Percentiles rank a stretch among this genome's conserved stretches.
phyloP scores from a whole-genome alignment of 257 asterid genomes.

The Nicotiana tomentosiformis region DNA sequence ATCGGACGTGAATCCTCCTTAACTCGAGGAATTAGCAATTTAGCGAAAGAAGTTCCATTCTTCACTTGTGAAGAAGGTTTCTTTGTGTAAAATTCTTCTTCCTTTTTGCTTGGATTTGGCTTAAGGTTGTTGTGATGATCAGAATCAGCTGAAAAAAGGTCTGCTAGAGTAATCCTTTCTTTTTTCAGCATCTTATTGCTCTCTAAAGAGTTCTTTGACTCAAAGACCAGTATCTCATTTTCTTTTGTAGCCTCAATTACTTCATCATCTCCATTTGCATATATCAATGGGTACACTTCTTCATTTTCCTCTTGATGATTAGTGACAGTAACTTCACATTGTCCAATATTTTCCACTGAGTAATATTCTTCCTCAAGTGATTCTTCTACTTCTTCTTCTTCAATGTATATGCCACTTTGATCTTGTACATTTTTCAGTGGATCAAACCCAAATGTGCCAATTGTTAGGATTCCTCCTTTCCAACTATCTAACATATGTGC shows the following conservation, averaged over 20 bases:
- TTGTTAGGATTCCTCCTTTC: constrained; percentile 50
- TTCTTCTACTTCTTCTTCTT: constrained; percentile 5
- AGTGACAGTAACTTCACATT: background rate
- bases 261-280: background rate
- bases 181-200: constrained; percentile 19
- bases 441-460: constrained; percentile 66
- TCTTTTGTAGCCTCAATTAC: background rate
- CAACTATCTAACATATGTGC: constrained; percentile 28
- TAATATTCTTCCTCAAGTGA: background rate
- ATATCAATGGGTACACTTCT: constrained; percentile 27
- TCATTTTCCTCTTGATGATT: background rate
- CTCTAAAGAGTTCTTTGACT: background rate
- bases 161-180: constrained; percentile 59
- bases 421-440: constrained; percentile 10
- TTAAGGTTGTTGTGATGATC: background rate
- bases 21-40: constrained; percentile 24
- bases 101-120: background rate
- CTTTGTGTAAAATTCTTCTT: background rate
- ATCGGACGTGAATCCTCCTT: constrained; percentile 45
- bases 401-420: background rate
- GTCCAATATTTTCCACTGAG: background rate
- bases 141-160: constrained; percentile 52
- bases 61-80: constrained; percentile 4
- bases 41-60: constrained; percentile 16
- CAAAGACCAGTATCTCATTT: background rate